Evolutionary conservation across 768 basidiomycete species (phyloP).

Genomic region (Agaricus blazei): DNA sequence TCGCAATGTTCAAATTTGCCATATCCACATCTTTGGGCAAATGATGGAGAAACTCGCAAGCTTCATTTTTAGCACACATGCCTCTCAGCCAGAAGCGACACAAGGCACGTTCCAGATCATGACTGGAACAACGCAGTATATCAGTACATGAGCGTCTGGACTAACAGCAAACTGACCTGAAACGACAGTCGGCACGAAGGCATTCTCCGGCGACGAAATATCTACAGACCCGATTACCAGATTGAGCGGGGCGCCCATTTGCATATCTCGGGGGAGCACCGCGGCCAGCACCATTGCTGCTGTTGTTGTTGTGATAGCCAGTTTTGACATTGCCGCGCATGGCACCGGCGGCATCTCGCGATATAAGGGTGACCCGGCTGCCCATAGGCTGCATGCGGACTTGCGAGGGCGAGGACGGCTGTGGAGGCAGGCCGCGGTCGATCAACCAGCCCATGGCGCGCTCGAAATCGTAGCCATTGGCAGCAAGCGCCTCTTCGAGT

Average conservation of each 20-base stretch:
- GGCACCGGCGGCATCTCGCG: slow-evolving; percentile 40
- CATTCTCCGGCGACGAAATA: slow-evolving; percentile 98
- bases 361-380: slow-evolving; percentile 61
- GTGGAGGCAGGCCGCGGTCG: slow-evolving; percentile 53
- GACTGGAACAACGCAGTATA: slow-evolving; percentile 40
- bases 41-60: slow-evolving; percentile 94
- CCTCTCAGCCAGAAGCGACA: slow-evolving; percentile 98
- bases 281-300: slow-evolving; percentile 21
- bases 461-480: slow-evolving; percentile 93
- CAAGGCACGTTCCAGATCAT: slow-evolving; percentile 90
- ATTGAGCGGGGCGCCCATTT: slow-evolving; percentile 52
- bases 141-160: slow-evolving; percentile 7
- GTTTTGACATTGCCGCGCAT: slow-evolving; percentile 37
- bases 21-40: slow-evolving; percentile 85
- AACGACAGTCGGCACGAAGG: slow-evolving; percentile 92
- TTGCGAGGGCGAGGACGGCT: slow-evolving; percentile 35
- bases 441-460: slow-evolving; percentile 92
- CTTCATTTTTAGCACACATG: slow-evolving; percentile 93
- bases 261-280: slow-evolving; percentile 34
- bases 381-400: slow-evolving; percentile 58
- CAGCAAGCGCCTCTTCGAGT: slow-evolving; percentile 86
- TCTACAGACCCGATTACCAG: slow-evolving; percentile 82
- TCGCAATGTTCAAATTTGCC: slow-evolving; percentile 57
- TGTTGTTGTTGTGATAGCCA: slow-evolving; percentile 16
- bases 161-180: slow-evolving; percentile 60